Percentiles rank a stretch among this genome's conserved stretches.
These are phyloP conservation scores for Akanthomyces lecanii DNA, from an alignment of 2,329 filamentous ascomycete species.

Conservation along the genomic window DNA sequence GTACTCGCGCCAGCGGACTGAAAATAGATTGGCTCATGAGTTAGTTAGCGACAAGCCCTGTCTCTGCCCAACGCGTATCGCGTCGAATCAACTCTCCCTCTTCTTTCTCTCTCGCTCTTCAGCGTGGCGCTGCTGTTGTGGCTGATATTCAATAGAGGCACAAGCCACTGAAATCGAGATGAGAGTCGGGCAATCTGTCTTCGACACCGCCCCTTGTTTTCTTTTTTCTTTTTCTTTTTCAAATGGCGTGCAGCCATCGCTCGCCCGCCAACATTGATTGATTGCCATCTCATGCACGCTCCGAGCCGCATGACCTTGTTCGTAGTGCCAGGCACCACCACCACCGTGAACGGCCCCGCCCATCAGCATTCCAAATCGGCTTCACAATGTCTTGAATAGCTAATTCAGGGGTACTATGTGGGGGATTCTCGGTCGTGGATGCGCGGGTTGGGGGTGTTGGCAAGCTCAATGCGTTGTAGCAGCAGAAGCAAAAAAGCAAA, in stretches of 20 bases:
- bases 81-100: too few species aligned
- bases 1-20: not conserved
- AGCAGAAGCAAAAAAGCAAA: not conserved
- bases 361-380: slow-evolving; percentile 10
- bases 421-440: not conserved
- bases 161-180: not conserved
- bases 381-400: not conserved
- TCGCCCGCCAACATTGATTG: too few species aligned
- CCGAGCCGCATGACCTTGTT: too few species aligned
- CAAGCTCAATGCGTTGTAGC: not conserved
- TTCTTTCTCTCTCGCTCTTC: not conserved
- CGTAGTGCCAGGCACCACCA: too few species aligned
- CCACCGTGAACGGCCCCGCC: not conserved
- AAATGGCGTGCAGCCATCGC: too few species aligned
- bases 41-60: not conserved
- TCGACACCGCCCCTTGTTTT: too few species aligned
- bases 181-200: too few species aligned
- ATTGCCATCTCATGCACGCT: too few species aligned
- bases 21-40: not conserved
- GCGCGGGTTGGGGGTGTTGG: not conserved
- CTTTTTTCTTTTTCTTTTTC: too few species aligned
- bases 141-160: not conserved
- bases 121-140: not conserved
- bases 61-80: not conserved
- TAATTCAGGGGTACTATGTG: not conserved